phyloP scores from a whole-genome alignment of 768 basidiomycete genomes.

The Nidula microcarpa region DNA sequence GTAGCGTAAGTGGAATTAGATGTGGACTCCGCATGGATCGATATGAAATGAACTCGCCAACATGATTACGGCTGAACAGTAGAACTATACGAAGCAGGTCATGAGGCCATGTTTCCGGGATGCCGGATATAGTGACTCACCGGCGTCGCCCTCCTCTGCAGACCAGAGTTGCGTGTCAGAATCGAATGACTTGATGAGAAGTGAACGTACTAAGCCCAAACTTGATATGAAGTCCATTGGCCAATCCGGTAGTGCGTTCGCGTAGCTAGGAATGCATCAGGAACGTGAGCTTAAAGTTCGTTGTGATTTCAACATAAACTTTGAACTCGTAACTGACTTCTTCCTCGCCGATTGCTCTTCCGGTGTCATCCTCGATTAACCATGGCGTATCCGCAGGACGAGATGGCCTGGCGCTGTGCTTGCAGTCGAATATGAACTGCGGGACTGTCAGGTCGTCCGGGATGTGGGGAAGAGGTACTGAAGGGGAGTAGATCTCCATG shows the following conservation, averaged over 20 bases:
- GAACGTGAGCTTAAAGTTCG: background rate
- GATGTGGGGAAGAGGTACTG: conserved; percentile 31
- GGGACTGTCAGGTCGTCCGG: conserved; percentile 50
- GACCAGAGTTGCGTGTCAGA: background rate
- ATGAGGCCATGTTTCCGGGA: background rate
- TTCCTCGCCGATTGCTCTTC: conserved; percentile 28
- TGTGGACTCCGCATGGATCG: background rate
- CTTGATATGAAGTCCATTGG: conserved; percentile 37
- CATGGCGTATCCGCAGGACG: conserved; percentile 30
- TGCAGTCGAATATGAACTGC: conserved; percentile 48
- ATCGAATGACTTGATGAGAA: background rate
- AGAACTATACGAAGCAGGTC: conserved; percentile 37
- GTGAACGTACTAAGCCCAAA: conserved; percentile 39
- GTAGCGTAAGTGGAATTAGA: background rate
- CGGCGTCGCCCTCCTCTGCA: conserved; percentile 46
- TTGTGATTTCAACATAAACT: no score
- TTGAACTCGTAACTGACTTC: conserved; percentile 27
- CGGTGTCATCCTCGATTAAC: conserved; percentile 50
- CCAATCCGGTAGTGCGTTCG: conserved; percentile 41
- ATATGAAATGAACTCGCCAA: conserved; percentile 35
- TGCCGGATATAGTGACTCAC: conserved; percentile 23
- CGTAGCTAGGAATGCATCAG: conserved; percentile 29
- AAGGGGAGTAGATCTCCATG: conserved; percentile 26
- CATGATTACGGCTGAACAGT: conserved; percentile 64
- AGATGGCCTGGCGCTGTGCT: conserved; percentile 37